phyloP scores from a whole-genome alignment of 306 rosid species.

The Prunus persica region Prunus_persica_NCBIv2 NC_034009.1:16023501-16024000 shows the following conservation, averaged over 20 bases:
- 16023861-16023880: too few relatives aligned
- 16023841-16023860: too few relatives aligned
- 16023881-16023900: too few relatives aligned
- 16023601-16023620: constrained; percentile 6
- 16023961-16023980: neutral
- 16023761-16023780: too few relatives aligned
- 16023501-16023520: neutral
- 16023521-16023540: neutral
- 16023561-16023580: neutral
- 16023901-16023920: too few relatives aligned
- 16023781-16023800: neutral
- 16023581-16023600: neutral
- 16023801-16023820: neutral
- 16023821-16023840: neutral
- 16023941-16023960: too few relatives aligned
- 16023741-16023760: too few relatives aligned
- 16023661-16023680: neutral
- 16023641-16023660: neutral
- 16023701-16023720: too few relatives aligned
- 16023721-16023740: accelerated
- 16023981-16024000: neutral
- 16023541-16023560: neutral
- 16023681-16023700: accelerated
- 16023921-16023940: too few relatives aligned
- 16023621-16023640: constrained; percentile 4